Evolutionary conservation across 1,139 yeast genomes (phyloP), one percentile per base, ranked within the genome.

Genomic region (Scheffersomyces titani): DNA sequence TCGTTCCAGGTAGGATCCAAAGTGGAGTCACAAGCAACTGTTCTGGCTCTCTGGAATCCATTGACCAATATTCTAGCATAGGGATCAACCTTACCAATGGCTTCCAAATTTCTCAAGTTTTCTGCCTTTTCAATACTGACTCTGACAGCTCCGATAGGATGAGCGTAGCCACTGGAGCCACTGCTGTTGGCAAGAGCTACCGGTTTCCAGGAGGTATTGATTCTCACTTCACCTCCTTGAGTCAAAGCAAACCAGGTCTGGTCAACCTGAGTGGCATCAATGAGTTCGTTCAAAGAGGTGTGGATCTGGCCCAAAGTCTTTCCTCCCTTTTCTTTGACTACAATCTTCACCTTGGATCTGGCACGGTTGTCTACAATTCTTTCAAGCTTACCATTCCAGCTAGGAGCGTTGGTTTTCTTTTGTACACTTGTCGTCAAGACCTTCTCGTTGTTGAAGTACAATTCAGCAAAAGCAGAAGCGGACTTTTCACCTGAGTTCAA

Each of bases 71-170:
- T 78, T 67, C 97, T 86, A 19, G 87, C 86, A 69, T 94, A 94
- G 49, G 99, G 99, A 73, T 94, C 98, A 69, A 92, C 87, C 67
- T 87, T 90, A 58, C 98, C 98, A 59, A 94, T 82, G 56, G 86
- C 88, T 71, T 93, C 98, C 73, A 92, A 81, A 72, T 94, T 94
- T 60, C 90, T 84, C 67, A 94, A 82, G 59, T 86, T 88, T 57
- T 81, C 83, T 50, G 96, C 98, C 60, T 82, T 83, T 64, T 84
- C 84, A 60, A 94, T 72, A 63, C 86, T 83, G 55, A 94, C 80
- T 68, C 98, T 86, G 16, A 93, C 81, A 47, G 89, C 96, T 68
- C 99, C 99, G 69, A 93, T 88, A 54, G 99, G 99, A 59, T 93
- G 93, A 36, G 92, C 85, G 75, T 92, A 93, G 52, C 92, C 93